A percentile compares a stretch with the other conserved stretches of the same genome.
These are phyloP conservation scores for Gyrodon lividus DNA, from an alignment of 768 basidiomycete genomes.

Conservation along the genomic window DNA sequence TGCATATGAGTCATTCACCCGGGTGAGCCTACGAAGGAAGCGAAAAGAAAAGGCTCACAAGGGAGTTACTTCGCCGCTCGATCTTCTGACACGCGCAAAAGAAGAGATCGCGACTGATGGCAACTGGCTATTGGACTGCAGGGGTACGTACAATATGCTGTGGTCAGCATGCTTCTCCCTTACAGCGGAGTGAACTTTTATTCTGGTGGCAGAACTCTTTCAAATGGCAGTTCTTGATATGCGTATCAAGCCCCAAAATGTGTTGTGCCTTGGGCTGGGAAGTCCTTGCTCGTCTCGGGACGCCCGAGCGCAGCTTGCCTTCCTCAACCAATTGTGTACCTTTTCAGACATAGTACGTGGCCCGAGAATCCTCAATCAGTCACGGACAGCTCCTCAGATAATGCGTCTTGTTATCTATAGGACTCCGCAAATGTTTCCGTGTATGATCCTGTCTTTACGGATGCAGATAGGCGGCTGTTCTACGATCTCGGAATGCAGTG, in stretches of 20 bases:
- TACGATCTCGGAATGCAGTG: constrained; percentile 34
- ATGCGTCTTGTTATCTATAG: constrained; percentile 41
- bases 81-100: constrained; percentile 41
- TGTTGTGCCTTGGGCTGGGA: constrained; percentile 74
- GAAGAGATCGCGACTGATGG: constrained; percentile 45
- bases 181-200: constrained; percentile 1
- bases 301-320: constrained; percentile 66
- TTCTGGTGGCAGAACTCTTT: constrained; percentile 34
- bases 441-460: constrained; percentile 76
- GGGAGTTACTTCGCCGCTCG: constrained; percentile 35
- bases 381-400: constrained; percentile 9
- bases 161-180: constrained; percentile 17
- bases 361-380: constrained; percentile 9
- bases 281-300: constrained; percentile 63
- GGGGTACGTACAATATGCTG: constrained; percentile 59
- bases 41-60: constrained; percentile 37
- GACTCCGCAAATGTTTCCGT: constrained; percentile 46
- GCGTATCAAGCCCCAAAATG: constrained; percentile 26
- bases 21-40: constrained; percentile 52
- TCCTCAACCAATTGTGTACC: constrained; percentile 56
- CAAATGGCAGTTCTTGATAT: constrained; percentile 31
- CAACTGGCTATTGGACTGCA: constrained; percentile 55
- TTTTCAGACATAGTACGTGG: constrained; percentile 59
- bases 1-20: constrained; percentile 50
- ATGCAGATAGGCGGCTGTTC: constrained; percentile 55